phyloP scores from a whole-genome alignment of 176 grass and related monocot genomes.

The Musa troglodytarum region DNA sequence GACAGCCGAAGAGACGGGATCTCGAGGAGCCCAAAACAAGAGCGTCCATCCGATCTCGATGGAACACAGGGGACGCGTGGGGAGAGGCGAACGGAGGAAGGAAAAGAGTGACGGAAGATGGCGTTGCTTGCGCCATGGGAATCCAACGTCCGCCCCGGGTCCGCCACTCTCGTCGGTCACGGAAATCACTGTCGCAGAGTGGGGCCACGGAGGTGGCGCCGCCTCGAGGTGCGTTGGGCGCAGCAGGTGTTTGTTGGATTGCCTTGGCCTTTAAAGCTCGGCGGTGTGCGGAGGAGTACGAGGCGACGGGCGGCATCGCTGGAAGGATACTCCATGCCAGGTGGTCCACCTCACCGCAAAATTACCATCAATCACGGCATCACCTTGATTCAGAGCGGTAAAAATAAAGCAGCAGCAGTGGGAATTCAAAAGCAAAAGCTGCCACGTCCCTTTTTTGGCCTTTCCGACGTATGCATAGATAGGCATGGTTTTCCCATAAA shows the following conservation, averaged over 20 bases:
- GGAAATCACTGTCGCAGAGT: slow-evolving; percentile 20
- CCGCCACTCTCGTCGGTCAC: slow-evolving; percentile 24
- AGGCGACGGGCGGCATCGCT: too few relatives aligned
- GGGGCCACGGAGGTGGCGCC: slow-evolving; percentile 7
- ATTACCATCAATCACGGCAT: not conserved
- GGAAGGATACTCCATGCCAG: too few relatives aligned
- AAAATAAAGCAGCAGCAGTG: not conserved
- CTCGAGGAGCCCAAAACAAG: too few relatives aligned
- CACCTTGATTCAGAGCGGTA: too few relatives aligned
- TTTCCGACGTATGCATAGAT: not conserved
- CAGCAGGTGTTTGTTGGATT: not conserved
- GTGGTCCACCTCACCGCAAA: not conserved
- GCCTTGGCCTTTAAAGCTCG: not conserved
- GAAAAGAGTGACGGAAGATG: too few relatives aligned
- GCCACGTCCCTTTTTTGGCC: not conserved
- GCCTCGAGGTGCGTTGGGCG: not conserved
- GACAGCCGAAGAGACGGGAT: too few relatives aligned
- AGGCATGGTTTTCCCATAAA: too few relatives aligned
- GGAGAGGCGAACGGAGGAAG: too few relatives aligned
- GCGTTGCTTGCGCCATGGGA: slow-evolving; percentile 28
- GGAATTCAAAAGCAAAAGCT: slow-evolving; percentile 10
- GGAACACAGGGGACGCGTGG: too few relatives aligned
- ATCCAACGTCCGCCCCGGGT: slow-evolving; percentile 24
- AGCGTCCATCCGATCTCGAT: too few relatives aligned
- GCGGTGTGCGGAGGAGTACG: too few relatives aligned